Conservation (phyloP, 192 early-diverging fungal genomes). For the Phycomyces nitens region DNA sequence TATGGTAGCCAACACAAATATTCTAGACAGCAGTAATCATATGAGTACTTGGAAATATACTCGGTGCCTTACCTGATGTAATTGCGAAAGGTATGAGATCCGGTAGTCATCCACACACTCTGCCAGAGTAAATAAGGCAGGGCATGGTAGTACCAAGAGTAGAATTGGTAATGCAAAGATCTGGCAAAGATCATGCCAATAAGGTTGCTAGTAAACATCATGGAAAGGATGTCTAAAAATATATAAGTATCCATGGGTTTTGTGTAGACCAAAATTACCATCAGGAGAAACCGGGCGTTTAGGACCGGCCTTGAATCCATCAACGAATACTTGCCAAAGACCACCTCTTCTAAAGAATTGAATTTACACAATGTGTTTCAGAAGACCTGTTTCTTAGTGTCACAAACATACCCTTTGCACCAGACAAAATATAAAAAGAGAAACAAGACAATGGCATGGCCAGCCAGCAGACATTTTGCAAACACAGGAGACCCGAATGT, state of each 20-base stretch:
- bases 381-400: too few species aligned
- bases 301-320: conserved; percentile 20
- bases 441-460: conserved; percentile 61
- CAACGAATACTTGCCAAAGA: conserved; percentile 22
- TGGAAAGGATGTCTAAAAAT: conserved; percentile 55
- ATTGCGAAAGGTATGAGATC: not conserved
- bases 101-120: conserved; percentile 27
- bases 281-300: conserved; percentile 20
- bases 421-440: conserved; percentile 56
- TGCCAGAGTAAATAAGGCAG: conserved; percentile 80
- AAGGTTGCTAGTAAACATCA: conserved; percentile 85
- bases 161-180: conserved; percentile 96
- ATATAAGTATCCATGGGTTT: not conserved
- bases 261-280: conserved; percentile 38
- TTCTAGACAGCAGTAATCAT: conserved; percentile 5
- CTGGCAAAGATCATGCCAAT: conserved; percentile 87
- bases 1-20: conserved; percentile 30
- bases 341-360: conserved; percentile 27
- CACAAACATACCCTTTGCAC: conserved; percentile 38
- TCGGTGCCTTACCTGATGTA: not conserved
- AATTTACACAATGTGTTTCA: too few species aligned
- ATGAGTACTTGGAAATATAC: too few species aligned
- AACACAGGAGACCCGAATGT: conserved; percentile 64
- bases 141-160: conserved; percentile 88
- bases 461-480: conserved; percentile 52